Conservation (phyloP, 1,284 basidiomycete genomes). For the Dichomitus squalens region DNA sequence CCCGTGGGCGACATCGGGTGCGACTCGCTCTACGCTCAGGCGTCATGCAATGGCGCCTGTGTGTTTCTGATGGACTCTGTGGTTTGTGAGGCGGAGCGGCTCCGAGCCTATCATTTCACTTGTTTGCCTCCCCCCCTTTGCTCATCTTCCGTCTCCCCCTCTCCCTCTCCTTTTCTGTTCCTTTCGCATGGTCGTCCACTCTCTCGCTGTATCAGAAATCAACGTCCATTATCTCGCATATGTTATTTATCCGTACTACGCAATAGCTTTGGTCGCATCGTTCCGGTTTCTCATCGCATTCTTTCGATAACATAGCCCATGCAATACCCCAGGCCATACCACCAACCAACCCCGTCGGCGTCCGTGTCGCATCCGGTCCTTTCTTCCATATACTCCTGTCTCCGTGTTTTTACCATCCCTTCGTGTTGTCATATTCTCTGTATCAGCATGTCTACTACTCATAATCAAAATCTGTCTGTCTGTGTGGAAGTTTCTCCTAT, state of each 20-base stretch:
- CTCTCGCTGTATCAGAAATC: not conserved
- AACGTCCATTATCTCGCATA: not conserved
- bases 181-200: not conserved
- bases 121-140: no score
- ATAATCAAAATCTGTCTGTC: conserved; percentile 1
- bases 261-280: conserved; percentile 13
- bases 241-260: conserved; percentile 15
- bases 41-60: not conserved
- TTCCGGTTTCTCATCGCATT: not conserved
- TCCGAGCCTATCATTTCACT: no score
- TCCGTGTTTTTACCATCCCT: not conserved
- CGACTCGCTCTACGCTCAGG: not conserved
- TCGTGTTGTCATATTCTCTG: conserved; percentile 21
- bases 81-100: not conserved
- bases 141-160: not conserved
- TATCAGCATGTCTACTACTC: conserved; percentile 12
- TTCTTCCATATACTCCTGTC: conserved; percentile 1
- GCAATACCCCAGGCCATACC: conserved; percentile 7
- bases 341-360: not conserved
- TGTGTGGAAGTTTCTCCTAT: not conserved
- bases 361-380: not conserved
- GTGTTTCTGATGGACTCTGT: not conserved
- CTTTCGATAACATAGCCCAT: not conserved
- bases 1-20: not conserved
- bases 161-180: not conserved